Evolutionary conservation across 2,329 filamentous ascomycete genomes (phyloP), one percentile per base, ranked within the genome.

Genomic region (Monosporascus ibericus): DNA sequence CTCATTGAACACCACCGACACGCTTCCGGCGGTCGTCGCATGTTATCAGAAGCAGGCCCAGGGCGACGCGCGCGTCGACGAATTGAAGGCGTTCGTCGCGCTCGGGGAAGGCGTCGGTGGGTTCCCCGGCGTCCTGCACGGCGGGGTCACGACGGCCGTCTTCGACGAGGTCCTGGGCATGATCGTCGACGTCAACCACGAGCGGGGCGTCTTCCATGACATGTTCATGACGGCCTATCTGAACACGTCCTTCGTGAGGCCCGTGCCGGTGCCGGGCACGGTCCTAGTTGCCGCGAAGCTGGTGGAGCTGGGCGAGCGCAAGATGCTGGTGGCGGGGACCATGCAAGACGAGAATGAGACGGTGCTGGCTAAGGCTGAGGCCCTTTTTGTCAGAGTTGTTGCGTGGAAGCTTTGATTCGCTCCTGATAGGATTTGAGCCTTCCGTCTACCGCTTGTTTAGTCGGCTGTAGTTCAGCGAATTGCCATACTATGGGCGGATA

Each of bases 141-240:
- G 51, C 27, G 51, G 51, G 5, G 25, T 49, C 38, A 34, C 25
- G 20, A 39, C 47, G 17, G 37, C 27, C 9, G 25, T 49, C 11
- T 42, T 52, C 20, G 51, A 49, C 40, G 47, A 44, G 39, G 20
- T 52, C 11, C 36, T 52, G 18, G 51, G 47, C 11, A 14, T n/a
- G 14, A 37, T 44, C 47, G n/a, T n/a, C 18, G 5, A 9, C 6
- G 2, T 52, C 14, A 49, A 44, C 27, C 55, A 56, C 37, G 17
- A 22, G 25, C 36, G 59, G 37, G 51, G 55, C 14, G 50, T 49
- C 20, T 4, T 36, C 18, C n/a, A 11, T n/a, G 20, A 18, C 25
- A 11, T 24, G 18, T 46, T 27, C 27, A 48, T 49, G 46, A 52
- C 50, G n/a, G 37, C 7, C 15, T 44, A 42, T 18, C 25, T 49